phyloP scores from a whole-genome alignment of 225 moss, liverwort and hornwort species.

The Sphagnum contortum region DNA sequence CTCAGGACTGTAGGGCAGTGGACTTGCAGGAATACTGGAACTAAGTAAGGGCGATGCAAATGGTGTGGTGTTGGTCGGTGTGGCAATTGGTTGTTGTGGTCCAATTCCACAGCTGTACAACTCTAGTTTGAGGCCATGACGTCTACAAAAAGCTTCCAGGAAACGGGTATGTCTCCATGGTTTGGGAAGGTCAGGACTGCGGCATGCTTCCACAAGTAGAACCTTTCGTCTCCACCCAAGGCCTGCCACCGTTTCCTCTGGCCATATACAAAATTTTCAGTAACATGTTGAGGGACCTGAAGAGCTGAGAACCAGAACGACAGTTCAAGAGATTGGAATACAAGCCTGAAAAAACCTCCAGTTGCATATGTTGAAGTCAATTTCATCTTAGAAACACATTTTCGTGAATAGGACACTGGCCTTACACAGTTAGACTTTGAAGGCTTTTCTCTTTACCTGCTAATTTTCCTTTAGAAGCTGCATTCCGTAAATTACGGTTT shows the following conservation, averaged over 20 bases:
- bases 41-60: constrained; percentile 75
- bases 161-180: constrained; percentile 73
- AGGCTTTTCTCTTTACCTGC: too few species aligned
- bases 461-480: constrained; percentile 38
- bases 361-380: too few species aligned
- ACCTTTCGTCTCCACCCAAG: constrained; percentile 87
- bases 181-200: constrained; percentile 75
- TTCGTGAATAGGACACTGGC: too few species aligned
- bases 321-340: too few species aligned
- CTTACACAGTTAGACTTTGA: too few species aligned
- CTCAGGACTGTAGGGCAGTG: constrained; percentile 63
- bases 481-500: constrained; percentile 45
- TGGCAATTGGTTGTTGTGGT: constrained; percentile 12
- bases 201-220: constrained; percentile 79
- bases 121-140: constrained; percentile 82
- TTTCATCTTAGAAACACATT: too few species aligned
- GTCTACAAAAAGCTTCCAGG: constrained; percentile 79
- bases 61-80: constrained; percentile 45
- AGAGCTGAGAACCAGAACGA: too few species aligned
- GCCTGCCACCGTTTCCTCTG: constrained; percentile 37
- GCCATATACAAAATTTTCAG: constrained; percentile 24
- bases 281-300: too few species aligned
- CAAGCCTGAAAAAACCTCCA: too few species aligned
- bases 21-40: constrained; percentile 60
- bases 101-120: constrained; percentile 27